These are phyloP conservation scores for Theobroma grandiflorum DNA, from an alignment of 441 rosid genomes.

Conservation along the genomic window DNA sequence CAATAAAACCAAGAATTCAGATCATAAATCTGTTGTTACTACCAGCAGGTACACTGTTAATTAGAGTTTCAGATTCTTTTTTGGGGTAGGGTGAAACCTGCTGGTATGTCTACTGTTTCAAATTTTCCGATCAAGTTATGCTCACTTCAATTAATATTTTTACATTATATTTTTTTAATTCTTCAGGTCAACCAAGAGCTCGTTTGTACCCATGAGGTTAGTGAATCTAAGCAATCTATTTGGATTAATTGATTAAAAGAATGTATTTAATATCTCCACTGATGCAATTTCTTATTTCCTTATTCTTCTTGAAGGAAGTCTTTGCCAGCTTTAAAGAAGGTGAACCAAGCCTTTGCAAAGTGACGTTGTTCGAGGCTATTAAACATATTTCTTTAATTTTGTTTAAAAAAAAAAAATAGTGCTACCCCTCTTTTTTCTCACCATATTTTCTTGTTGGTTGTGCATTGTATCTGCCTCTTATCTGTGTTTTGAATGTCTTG, in stretches of 20 bases:
- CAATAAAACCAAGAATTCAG: slow-evolving; percentile 42
- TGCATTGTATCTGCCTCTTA: background rate
- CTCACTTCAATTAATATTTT: slow-evolving; percentile 17
- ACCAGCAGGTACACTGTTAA: slow-evolving; percentile 53
- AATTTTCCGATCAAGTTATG: slow-evolving; percentile 9
- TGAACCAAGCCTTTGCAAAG: slow-evolving; percentile 47
- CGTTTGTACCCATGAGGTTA: slow-evolving; percentile 49
- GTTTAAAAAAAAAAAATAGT: background rate
- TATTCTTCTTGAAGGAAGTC: slow-evolving; percentile 70
- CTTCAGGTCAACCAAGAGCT: slow-evolving; percentile 44
- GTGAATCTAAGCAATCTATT: slow-evolving; percentile 25
- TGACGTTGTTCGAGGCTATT: slow-evolving; percentile 35
- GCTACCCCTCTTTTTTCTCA: slow-evolving; percentile 2
- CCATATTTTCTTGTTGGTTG: slow-evolving; percentile 18
- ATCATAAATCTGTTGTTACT: slow-evolving; percentile 39
- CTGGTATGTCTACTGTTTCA: background rate
- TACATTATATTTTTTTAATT: slow-evolving; percentile 31
- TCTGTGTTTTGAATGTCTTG: slow-evolving; percentile 6
- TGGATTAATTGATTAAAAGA: slow-evolving; percentile 17
- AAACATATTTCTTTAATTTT: background rate
- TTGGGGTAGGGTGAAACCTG: slow-evolving; percentile 1
- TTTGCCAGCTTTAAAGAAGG: slow-evolving; percentile 53
- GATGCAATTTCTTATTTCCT: slow-evolving; percentile 32
- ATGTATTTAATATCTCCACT: slow-evolving; percentile 25
- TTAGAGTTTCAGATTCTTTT: slow-evolving; percentile 20